phyloP scores from a whole-genome alignment of 768 basidiomycete species.

The Russula sp. region DNA sequence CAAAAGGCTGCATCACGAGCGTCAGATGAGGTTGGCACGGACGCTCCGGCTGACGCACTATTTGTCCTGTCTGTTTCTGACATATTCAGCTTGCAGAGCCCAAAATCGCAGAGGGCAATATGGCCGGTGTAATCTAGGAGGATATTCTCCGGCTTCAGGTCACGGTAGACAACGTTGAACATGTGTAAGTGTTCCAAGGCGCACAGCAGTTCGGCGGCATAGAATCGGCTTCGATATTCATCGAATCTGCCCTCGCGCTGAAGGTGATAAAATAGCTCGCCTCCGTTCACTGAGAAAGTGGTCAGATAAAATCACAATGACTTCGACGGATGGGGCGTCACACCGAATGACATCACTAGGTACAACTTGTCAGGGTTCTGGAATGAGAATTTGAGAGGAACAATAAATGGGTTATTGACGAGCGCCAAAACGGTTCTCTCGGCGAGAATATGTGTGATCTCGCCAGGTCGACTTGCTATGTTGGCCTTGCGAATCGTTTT shows the following conservation, averaged over 20 bases:
- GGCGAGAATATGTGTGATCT: conserved; percentile 96
- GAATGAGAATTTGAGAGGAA: conserved; percentile 98
- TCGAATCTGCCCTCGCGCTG: conserved; percentile 97
- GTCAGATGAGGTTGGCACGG: not conserved
- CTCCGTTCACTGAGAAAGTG: conserved; percentile 72
- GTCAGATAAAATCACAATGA: not conserved
- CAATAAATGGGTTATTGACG: conserved; percentile 98
- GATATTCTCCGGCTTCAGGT: conserved; percentile 98
- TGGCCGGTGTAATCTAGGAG: conserved; percentile 96
- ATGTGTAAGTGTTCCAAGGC: conserved; percentile 94
- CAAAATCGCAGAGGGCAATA: conserved; percentile 97
- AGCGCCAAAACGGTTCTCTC: conserved; percentile 95
- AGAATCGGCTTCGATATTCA: conserved; percentile 89
- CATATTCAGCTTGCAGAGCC: conserved; percentile 96
- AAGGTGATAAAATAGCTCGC: conserved; percentile 95
- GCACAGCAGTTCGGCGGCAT: conserved; percentile 94
- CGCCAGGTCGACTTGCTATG: conserved; percentile 91
- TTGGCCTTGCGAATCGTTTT: conserved; percentile 99
- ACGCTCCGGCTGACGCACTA: conserved; percentile 44
- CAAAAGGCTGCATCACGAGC: conserved; percentile 53
- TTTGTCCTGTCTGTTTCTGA: conserved; percentile 96
- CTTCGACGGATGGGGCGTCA: conserved; percentile 23
- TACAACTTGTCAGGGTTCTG: conserved; percentile 97
- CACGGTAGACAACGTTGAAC: conserved; percentile 98
- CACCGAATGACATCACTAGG: conserved; percentile 93